Base-by-base conservation (phyloP, 2,329 filamentous ascomycete genomes). In the Talaromyces islandicus region DNA sequence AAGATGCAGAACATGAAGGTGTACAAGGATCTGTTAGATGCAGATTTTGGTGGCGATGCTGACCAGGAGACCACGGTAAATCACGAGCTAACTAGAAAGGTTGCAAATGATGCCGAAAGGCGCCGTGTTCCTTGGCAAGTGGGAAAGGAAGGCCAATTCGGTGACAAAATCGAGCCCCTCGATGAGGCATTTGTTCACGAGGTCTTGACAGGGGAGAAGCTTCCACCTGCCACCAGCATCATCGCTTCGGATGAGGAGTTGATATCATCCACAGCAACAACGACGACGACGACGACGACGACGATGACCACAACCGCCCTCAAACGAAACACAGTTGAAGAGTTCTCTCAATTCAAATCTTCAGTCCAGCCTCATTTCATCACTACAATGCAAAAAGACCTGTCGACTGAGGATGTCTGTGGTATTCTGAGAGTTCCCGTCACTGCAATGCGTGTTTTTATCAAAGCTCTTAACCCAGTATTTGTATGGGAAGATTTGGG, bases 81-180 rank as follows among this genome's bases (percentile, higher is more conserved):
- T n/a, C 21, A 52, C 11, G 24, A 29, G 11, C 25, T 52, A 30
- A 43, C 35, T 29, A 25, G 54, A 43, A 35, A 56, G 11, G 27
- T 56, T 46, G 24, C 46, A 25, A 6, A 19, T 30, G 54, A 56
- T 29, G 54, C 54, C 11, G 54, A 56, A 32, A 56, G 29, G 9
- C 19, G 6, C 24, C 54, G 54, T 56, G 9, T 56, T 43, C 54
- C 54, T 56, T 56, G 32, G 54, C 54, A 56, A 56, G 54, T 56
- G 19, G 32, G 54, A 27, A 56, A 43, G 14, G 32, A n/a, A 24
- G 54, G 54, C 25, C 35, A 56, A 29, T 56, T 56, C 21, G 35
- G 32, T 19, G 54, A 21, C 35, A 29, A 56, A 4, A 56, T 56
- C 19, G 54, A 56, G 54, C 35, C 54, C 30, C 54, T 56, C 35